Percentiles rank a stretch among this genome's conserved stretches.
Evolutionary conservation across 2,329 filamentous ascomycete species (phyloP).

Genomic region (Dothidotthia symphoricarpi): DNA sequence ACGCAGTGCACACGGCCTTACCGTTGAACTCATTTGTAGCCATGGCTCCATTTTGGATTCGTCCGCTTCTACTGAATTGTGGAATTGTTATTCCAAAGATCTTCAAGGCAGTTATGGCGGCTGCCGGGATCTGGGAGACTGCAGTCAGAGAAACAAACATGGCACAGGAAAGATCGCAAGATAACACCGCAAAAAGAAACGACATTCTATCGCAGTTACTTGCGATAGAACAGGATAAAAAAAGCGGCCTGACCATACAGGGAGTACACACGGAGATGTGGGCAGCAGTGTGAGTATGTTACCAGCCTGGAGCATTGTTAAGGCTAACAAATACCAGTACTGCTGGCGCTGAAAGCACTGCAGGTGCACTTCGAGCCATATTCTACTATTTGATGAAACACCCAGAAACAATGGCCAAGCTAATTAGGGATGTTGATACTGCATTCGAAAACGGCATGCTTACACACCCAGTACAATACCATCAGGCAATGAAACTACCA

Average conservation of each 20-base stretch:
- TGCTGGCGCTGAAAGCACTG: slow-evolving; percentile 41
- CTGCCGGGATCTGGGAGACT: slow-evolving; percentile 14
- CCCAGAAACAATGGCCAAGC: slow-evolving; percentile 16
- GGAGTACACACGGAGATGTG: slow-evolving; percentile 32
- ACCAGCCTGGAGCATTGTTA: no score
- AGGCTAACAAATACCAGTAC: slow-evolving; percentile 20
- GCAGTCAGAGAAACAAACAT: slow-evolving; percentile 15
- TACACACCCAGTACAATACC: slow-evolving; percentile 12
- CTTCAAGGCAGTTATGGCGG: slow-evolving; percentile 20
- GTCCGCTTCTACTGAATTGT: slow-evolving; percentile 6
- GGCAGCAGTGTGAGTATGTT: slow-evolving; percentile 30
- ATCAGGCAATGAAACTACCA: slow-evolving; percentile 61
- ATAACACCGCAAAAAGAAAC: slow-evolving; percentile 15
- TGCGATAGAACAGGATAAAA: slow-evolving; percentile 27
- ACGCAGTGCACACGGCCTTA: slow-evolving; percentile 38
- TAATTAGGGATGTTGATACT: slow-evolving; percentile 18
- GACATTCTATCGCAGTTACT: slow-evolving; percentile 35
- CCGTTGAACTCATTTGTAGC: slow-evolving; percentile 15
- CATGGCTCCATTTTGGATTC: slow-evolving; percentile 12
- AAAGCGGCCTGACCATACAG: slow-evolving; percentile 28
- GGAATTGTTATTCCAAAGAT: slow-evolving; percentile 20
- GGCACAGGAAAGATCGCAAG: slow-evolving; percentile 10
- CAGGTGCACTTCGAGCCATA: slow-evolving; percentile 34
- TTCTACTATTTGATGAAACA: slow-evolving; percentile 43
- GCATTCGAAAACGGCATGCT: slow-evolving; percentile 8